Evolutionary conservation across 768 basidiomycete species (phyloP).

Genomic region (Trichaptum fuscoviolaceum): DNA sequence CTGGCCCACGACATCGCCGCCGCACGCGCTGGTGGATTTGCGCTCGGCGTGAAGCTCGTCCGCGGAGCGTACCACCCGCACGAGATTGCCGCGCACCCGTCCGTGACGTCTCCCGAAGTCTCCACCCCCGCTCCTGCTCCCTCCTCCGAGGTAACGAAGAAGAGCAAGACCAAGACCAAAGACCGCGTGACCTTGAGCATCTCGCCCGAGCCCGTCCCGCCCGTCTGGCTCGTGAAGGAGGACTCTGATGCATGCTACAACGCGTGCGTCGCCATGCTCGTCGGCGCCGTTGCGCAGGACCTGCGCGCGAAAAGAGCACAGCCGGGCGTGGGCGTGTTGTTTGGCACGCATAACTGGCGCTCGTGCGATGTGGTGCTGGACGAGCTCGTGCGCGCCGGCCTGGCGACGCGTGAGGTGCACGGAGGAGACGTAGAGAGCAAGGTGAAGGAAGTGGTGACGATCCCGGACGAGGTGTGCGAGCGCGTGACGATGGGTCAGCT

Average conservation of each 20-base stretch:
- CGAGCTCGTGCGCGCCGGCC: slow-evolving; percentile 49
- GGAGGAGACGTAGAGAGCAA: slow-evolving; percentile 9
- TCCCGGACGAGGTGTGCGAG: slow-evolving; percentile 54
- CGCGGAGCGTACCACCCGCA: slow-evolving; percentile 87
- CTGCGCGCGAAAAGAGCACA: slow-evolving; percentile 23
- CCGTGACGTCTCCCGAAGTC: not conserved
- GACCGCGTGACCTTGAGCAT: slow-evolving; percentile 36
- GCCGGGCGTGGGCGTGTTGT: slow-evolving; percentile 59
- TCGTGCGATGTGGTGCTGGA: slow-evolving; percentile 59
- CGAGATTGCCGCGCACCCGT: slow-evolving; percentile 50
- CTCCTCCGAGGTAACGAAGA: not conserved
- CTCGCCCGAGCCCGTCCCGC: slow-evolving; percentile 52
- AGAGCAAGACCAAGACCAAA: slow-evolving; percentile 4
- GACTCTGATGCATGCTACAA: slow-evolving; percentile 78
- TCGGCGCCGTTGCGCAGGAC: slow-evolving; percentile 52
- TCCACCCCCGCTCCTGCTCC: not conserved
- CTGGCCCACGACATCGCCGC: slow-evolving; percentile 60
- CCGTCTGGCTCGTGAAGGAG: slow-evolving; percentile 63
- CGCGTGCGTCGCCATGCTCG: slow-evolving; percentile 49
- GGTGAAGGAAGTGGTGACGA: slow-evolving; percentile 21
- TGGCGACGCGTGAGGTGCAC: slow-evolving; percentile 37
- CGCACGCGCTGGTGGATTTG: slow-evolving; percentile 60
- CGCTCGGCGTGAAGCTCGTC: slow-evolving; percentile 88
- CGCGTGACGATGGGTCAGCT: slow-evolving; percentile 75
- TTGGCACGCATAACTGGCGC: slow-evolving; percentile 83